Percentiles rank a stretch among this genome's conserved stretches.
These are phyloP conservation scores for Penicillium odoratum DNA, from an alignment of 495 filamentous ascomycete genomes.

Conservation along the genomic window DNA sequence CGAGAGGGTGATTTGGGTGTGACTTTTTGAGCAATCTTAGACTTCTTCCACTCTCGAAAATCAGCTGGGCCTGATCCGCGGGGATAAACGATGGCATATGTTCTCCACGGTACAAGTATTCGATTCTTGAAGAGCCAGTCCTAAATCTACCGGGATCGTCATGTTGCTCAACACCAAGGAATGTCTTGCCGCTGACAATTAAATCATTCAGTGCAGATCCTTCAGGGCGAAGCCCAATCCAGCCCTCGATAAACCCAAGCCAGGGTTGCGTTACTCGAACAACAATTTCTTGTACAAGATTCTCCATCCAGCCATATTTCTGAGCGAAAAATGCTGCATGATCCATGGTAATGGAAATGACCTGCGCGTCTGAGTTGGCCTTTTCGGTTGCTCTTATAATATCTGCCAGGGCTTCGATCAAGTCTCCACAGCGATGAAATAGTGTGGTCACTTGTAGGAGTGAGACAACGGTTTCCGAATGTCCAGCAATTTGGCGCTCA, in stretches of 20 bases:
- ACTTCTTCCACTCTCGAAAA: slow-evolving; percentile 78
- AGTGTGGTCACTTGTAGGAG: slow-evolving; percentile 67
- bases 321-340: slow-evolving; percentile 64
- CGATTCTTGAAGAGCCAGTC: slow-evolving; percentile 48
- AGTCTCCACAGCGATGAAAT: slow-evolving; percentile 60
- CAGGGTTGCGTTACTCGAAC: slow-evolving; percentile 64
- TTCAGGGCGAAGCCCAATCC: slow-evolving; percentile 71
- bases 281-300: slow-evolving; percentile 66
- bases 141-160: slow-evolving; percentile 56
- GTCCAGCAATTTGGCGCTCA: slow-evolving; percentile 35
- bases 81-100: slow-evolving; percentile 68
- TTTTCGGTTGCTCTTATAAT: slow-evolving; percentile 57
- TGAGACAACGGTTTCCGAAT: slow-evolving; percentile 28
- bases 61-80: slow-evolving; percentile 58
- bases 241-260: slow-evolving; percentile 69
- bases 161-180: slow-evolving; percentile 56
- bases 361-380: slow-evolving; percentile 61
- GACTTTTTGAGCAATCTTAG: slow-evolving; percentile 70
- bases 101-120: slow-evolving; percentile 59
- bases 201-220: slow-evolving; percentile 44
- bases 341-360: slow-evolving; percentile 67
- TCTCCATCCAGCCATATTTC: slow-evolving; percentile 57
- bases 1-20: slow-evolving; percentile 77
- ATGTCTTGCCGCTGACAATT: slow-evolving; percentile 49
- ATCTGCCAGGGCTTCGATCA: slow-evolving; percentile 61